These are phyloP conservation scores for Ophiostoma sp. DNA, from an alignment of 2,329 filamentous ascomycete species.

Conservation along the genomic window DNA sequence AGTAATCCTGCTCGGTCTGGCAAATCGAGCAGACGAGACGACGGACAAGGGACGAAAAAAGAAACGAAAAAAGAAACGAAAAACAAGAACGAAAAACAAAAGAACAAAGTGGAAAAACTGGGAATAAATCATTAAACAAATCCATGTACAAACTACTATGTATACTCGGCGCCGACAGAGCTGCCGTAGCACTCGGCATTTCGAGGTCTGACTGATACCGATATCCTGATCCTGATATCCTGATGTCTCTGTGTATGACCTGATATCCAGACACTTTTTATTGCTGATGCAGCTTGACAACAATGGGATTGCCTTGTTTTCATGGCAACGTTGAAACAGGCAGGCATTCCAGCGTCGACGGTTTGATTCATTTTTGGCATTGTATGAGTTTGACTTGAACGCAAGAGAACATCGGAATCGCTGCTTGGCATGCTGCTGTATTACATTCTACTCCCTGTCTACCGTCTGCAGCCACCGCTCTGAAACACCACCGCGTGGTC, in stretches of 20 bases:
- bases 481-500: conserved; percentile 1
- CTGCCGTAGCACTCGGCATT: background rate
- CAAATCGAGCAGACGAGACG: background rate
- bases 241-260: too few species aligned
- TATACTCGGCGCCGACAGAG: too few species aligned
- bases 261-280: too few species aligned
- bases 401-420: too few species aligned
- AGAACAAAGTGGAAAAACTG: background rate
- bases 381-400: too few species aligned
- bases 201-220: too few species aligned
- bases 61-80: background rate
- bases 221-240: too few species aligned
- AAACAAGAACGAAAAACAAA: background rate
- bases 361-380: too few species aligned
- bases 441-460: too few species aligned
- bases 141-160: background rate
- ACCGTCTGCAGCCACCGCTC: too few species aligned
- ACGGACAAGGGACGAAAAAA: background rate
- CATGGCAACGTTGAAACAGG: background rate
- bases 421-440: background rate
- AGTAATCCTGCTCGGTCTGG: background rate
- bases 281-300: background rate
- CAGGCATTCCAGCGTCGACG: background rate
- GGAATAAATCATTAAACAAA: background rate
- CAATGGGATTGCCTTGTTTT: background rate